Evolutionary conservation across 331 rosid species (phyloP).

Genomic region (Erythrophleum ivorense): DNA sequence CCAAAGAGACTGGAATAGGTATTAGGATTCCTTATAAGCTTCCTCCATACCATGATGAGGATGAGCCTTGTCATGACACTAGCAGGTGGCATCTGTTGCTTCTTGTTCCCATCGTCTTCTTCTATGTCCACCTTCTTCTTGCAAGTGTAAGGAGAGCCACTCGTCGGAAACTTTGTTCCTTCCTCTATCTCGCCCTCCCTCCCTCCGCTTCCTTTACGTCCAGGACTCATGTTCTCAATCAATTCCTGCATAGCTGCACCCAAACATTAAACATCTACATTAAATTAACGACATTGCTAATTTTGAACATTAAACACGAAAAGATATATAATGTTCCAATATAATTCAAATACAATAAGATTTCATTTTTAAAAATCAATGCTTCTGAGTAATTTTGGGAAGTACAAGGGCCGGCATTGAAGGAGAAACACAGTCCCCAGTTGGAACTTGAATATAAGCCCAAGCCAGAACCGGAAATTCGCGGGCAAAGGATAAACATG

Average conservation of each 20-base stretch:
- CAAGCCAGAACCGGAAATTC: no score
- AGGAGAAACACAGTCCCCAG: no score
- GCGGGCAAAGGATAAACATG: no score
- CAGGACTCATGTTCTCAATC: constrained; percentile 70
- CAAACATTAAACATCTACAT: neutral
- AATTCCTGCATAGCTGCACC: constrained; percentile 63
- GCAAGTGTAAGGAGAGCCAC: constrained; percentile 65
- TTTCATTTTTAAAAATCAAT: no score
- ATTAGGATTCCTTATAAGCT: constrained; percentile 94
- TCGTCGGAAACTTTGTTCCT: constrained; percentile 57
- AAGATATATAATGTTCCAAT: neutral
- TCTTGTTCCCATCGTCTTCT: constrained; percentile 56
- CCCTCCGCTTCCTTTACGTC: constrained; percentile 54
- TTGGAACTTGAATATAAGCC: no score
- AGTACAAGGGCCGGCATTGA: no score
- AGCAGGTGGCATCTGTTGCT: constrained; percentile 92
- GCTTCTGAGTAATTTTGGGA: no score
- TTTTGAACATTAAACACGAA: neutral
- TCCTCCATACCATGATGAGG: constrained; percentile 97
- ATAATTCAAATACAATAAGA: no score
- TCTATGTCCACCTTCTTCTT: constrained; percentile 72
- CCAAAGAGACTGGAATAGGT: constrained; percentile 91
- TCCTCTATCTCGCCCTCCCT: constrained; percentile 60
- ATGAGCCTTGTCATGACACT: constrained; percentile 96
- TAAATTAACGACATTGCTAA: neutral